These are phyloP conservation scores for Rhodotorula diobovata DNA, from an alignment of 768 basidiomycete genomes.

Conservation along the genomic window DNA sequence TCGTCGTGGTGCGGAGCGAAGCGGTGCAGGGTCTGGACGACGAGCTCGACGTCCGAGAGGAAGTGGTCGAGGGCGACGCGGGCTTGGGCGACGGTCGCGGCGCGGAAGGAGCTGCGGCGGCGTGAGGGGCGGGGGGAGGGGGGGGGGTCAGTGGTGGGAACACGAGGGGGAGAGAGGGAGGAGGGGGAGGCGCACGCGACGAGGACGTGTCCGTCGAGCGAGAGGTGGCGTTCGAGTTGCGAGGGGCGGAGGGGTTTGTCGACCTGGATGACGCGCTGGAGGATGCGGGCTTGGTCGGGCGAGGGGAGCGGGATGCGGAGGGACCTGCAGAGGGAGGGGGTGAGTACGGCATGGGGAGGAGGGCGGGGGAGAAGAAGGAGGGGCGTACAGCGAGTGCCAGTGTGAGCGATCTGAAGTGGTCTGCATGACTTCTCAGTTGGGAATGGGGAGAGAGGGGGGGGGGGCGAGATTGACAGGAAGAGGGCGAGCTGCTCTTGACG, in stretches of 20 bases:
- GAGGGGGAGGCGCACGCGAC: conserved; percentile 9
- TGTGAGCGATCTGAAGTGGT: neutral
- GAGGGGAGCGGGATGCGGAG: conserved; percentile 33
- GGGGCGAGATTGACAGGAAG: neutral
- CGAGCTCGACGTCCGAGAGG: conserved; percentile 35
- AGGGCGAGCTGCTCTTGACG: no score
- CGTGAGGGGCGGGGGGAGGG: neutral
- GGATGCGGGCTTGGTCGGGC: conserved; percentile 13
- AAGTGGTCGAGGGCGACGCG: conserved; percentile 36
- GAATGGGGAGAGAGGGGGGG: neutral
- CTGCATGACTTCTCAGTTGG: neutral
- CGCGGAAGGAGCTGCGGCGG: conserved; percentile 5
- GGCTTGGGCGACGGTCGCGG: conserved; percentile 19
- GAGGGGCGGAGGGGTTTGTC: conserved; percentile 21
- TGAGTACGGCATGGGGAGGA: no score
- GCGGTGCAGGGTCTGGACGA: conserved; percentile 38
- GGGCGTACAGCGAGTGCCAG: conserved; percentile 26
- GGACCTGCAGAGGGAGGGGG: conserved; percentile 3
- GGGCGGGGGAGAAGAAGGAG: neutral
- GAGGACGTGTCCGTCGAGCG: conserved; percentile 8
- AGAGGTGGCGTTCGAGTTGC: conserved; percentile 15
- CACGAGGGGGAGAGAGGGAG: neutral
- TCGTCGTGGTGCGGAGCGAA: no score
- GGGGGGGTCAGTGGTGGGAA: neutral
- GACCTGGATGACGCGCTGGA: conserved; percentile 34